Base-by-base conservation (phyloP, 345 rosid genomes). In the Anastatica hierochuntica region DNA sequence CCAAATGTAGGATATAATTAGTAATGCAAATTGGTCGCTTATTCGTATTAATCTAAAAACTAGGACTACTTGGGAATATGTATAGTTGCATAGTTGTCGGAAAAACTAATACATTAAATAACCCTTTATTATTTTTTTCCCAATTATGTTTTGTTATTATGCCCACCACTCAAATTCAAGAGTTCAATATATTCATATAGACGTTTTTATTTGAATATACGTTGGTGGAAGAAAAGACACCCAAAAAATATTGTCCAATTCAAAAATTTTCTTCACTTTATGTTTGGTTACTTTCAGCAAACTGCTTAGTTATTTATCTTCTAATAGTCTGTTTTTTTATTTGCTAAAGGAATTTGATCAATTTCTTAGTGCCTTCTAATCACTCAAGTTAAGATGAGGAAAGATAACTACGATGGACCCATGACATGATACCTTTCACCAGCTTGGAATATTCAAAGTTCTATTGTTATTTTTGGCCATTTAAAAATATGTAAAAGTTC, bases 41-140 rank as follows among this genome's bases (percentile, higher is more conserved):
- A 67, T 31, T 53, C 34, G 33, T 67, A 53, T 46, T 53, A 41
- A 45, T 53, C 59, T 20, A 40, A 60, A 60, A 67, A 67, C 33
- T 67, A 30, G 62, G 71, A 52, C 62, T 46, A 52, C 14, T 67
- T 52, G 66, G 10, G 44, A 38, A 45, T 53, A 53, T 59, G 55
- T 36, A 58, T 58, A 58, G 56, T 55, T 49, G 64, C 43, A 58
- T 59, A 52, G 71, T 62, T 61, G 58, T 49, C 62, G 58, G 52
- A 57, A 62, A 41, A 63, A 8, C 47, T 53, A 69, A 47, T 46
- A 66, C 66, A 52, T 60, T 62, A 56, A 27, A 15, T 35, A 47
- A 67, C 35, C 31, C 47, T 68, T 68, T 68, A 49, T 54, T 43
- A 50, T 5, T 31, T 34, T 36, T 51, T 66, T 36, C 60, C 59